Base-by-base conservation (phyloP, 164 flowering plant genomes). In the Kingdonia uniflora region DNA sequence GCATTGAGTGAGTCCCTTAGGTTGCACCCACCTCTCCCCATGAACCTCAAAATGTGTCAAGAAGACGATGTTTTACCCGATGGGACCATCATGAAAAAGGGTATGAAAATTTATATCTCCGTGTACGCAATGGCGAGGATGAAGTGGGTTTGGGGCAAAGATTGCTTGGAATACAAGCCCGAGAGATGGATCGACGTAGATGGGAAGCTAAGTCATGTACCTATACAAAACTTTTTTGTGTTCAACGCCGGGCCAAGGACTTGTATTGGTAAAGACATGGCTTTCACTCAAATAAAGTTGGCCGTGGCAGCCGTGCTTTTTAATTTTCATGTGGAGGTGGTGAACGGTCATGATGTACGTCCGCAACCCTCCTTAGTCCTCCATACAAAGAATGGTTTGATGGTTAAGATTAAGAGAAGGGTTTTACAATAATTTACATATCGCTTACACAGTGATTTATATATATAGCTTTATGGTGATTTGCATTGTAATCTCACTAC, bases 181-280 rank as follows among this genome's bases (percentile, higher is more conserved):
- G 51, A 48, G 51, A 48, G 51, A 48, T 48, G 51, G 51, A 43
- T n/a, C 15, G 25, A 44, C 2, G 48, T 19, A 20, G 24, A 45
- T 16, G 49, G 49, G 23, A 19, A 45, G 23, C 20, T 45, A 45
- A 45, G 49, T 19, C 49, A 45, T 45, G 49, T 16, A 19, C 59
- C 58, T 1, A 42, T 60, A 12, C 63, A 52, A 42, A 75, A 72
- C 63, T 70, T 72, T 29, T 58, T 54, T 7, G 59, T 64, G 0
- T 75, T 75, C 60, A 68, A 63, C 43, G 60, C 56, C 0, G 80
- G 80, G 13, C 80, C 80, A 2, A 73, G 80, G 55, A 68, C 54
- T 16, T 76, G 80, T 42, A 11, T 73, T 8, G 80, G 80, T 2
- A 73, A 63, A 48, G 72, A 73, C 8, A 57, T 71, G 68, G 71